Evolutionary conservation across 257 asterid species (phyloP), one percentile per base, ranked within the genome.

Genomic region (Thymus mandschuricus): DNA sequence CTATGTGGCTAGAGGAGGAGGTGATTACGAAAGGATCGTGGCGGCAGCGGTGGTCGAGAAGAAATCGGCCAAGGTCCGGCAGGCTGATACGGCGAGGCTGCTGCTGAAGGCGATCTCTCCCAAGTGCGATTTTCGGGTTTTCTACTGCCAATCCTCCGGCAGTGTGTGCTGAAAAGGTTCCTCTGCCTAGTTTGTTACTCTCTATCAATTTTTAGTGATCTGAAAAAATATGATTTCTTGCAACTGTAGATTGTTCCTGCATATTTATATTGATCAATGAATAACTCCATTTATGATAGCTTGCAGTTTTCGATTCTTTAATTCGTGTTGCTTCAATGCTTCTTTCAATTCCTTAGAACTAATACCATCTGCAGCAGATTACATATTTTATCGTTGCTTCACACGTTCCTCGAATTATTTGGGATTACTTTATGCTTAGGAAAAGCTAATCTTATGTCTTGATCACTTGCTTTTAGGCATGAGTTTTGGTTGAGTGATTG

Each of bases 31-130:
- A 45, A 74, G 76, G 80, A 91, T 93, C 73, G 97, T 85, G 82
- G 92, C 86, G 56, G 97, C 94, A 1, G 92, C 80, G 4, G 75
- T 93, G 86, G 98, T 89, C 82, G 97, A 90, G 87, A 86, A 77
- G 78, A 91, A 79, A 41, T 81, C 57, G 8, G 85, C 85, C 8
- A 72, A 82, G 45, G 85, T 93, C 64, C 81, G 74, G 61, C 97
- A 93, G 70, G 96, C 85, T 61, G 96, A 86, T 33, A 82, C 95
- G 1, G 86, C 88, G 0, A 87, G 84, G 78, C 27, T 93, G 64
- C 73, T 91, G 45, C 74, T 93, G 75, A 86, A 91, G 79, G 82
- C 70, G 46, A 59, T 91, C 28, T 83, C 96, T 7, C 96, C 96
- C 3, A 86, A 81, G 50, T 89, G 97, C 65, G 84, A 83, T 33